Evolutionary conservation across 2,329 filamentous ascomycete species (phyloP), one percentile per base, ranked within the genome.

Genomic region (Teratosphaeria viscida): DNA sequence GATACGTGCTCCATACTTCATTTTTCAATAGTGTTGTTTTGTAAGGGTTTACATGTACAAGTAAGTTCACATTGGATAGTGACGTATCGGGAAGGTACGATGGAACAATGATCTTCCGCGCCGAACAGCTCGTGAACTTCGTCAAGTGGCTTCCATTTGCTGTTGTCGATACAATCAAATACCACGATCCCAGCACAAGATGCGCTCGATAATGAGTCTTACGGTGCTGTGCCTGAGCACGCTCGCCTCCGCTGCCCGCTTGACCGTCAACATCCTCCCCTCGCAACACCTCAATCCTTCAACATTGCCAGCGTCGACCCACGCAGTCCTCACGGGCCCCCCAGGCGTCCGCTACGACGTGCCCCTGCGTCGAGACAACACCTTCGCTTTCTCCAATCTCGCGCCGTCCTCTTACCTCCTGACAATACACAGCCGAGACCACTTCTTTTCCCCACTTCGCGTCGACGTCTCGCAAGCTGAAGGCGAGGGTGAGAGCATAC

Each of bases 311-410:
- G 71, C 79, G 55, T 82, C 86, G 57, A 86, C 85, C 26, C 78
- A 86, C 68, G 82, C 82, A 61, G 87, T 87, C 56, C 85, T 87
- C 70, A 63, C 69, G 11, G 69, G 71, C 19, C 64, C 70, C 23
- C 72, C 75, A 52, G 77, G 77, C 19, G 75, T 73, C 10, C 72
- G 73, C 47, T 69, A 81, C 61, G 77, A 81, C 29, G 85, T 88
- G 12, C 85, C 86, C 10, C 77, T 96, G 10, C 85, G 86, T 12
- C 77, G 81, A 49, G 74, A 80, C 66, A 88, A 89, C 72, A 85
- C 83, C 27, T 90, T 96, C 70, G 80, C 84, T 63, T 96, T 96
- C 78, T 76, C 75, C 65, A 85, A 91, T 67, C 80, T 96, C 57
- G 81, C 82, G 5, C 72, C 80, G 0, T 88, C 86, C 0, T 89